Evolutionary conservation across 2,329 filamentous ascomycete genomes (phyloP).

Genomic region (Xylariaceae sp.): DNA sequence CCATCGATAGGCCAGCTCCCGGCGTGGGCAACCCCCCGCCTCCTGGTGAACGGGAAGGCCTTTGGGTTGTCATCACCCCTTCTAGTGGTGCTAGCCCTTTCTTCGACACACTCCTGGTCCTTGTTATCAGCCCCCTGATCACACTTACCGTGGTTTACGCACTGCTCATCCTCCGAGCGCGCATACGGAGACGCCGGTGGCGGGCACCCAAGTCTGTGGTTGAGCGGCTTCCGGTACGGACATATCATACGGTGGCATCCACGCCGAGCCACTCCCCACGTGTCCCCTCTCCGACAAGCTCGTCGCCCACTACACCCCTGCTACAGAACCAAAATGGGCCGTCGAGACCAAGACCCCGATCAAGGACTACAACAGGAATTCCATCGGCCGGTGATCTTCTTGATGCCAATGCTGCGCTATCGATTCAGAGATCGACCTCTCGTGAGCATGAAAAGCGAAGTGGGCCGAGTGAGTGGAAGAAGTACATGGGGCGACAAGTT

Average conservation of each 20-base stretch:
- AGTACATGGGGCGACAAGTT: conserved; percentile 60
- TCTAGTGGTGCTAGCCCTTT: conserved; percentile 86
- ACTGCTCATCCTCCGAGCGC: conserved; percentile 75
- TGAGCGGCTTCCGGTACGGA: conserved; percentile 87
- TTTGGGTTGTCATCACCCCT: conserved; percentile 95
- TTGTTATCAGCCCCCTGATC: conserved; percentile 90
- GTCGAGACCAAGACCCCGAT: conserved; percentile 51
- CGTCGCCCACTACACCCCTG: conserved; percentile 72
- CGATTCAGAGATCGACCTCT: conserved; percentile 28
- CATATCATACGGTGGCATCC: conserved; percentile 76
- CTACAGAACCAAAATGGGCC: conserved; percentile 49
- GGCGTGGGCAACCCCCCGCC: conserved; percentile 23
- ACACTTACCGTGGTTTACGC: conserved; percentile 91
- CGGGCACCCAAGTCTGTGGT: conserved; percentile 96
- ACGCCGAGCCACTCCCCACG: conserved; percentile 51
- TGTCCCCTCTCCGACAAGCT: conserved; percentile 54
- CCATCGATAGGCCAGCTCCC: conserved; percentile 13
- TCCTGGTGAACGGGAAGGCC: conserved; percentile 56
- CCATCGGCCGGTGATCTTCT: conserved; percentile 41
- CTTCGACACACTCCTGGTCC: conserved; percentile 89
- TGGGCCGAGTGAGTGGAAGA: conserved; percentile 51
- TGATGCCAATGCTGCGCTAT: conserved; percentile 34
- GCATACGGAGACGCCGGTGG: conserved; percentile 85
- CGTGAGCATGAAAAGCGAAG: conserved; percentile 42
- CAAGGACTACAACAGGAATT: conserved; percentile 56